phyloP scores from a whole-genome alignment of 2,329 filamentous ascomycete genomes.

The Ilyonectria sp. region DNA sequence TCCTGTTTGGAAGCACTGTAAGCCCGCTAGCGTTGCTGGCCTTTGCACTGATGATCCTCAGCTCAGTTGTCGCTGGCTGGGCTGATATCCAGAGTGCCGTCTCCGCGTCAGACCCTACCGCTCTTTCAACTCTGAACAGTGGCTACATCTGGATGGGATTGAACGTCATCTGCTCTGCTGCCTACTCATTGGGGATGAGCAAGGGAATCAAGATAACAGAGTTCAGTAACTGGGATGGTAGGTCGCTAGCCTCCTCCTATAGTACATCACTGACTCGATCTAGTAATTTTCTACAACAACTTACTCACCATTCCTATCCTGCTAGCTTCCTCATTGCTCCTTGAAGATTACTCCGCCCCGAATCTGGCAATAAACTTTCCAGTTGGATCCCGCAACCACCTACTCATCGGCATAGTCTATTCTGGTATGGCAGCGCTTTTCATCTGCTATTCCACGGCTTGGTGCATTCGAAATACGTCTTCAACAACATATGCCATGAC shows the following conservation, averaged over 20 bases:
- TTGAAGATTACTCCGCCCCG: constrained; percentile 91
- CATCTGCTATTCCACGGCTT: constrained; percentile 99
- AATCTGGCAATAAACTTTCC: constrained; percentile 95
- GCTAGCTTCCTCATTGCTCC: constrained; percentile 82
- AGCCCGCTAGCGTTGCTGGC: constrained; percentile 85
- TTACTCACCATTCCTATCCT: constrained; percentile 95
- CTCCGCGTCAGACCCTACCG: constrained; percentile 77
- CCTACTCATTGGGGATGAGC: constrained; percentile 92
- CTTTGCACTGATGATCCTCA: constrained; percentile 96
- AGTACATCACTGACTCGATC: constrained; percentile 48
- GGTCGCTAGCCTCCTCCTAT: constrained; percentile 58
- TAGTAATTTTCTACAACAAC: constrained; percentile 99
- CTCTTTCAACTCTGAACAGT: constrained; percentile 91
- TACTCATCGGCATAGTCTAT: constrained; percentile 92
- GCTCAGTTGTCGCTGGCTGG: constrained; percentile 95
- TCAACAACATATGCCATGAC: constrained; percentile 99
- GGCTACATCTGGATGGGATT: constrained; percentile 98
- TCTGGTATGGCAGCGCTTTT: constrained; percentile 95
- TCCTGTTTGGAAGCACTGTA: constrained; percentile 97
- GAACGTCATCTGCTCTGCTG: constrained; percentile 95
- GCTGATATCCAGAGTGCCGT: constrained; percentile 93
- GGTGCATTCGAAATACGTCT: constrained; percentile 97
- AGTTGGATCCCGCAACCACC: constrained; percentile 80
- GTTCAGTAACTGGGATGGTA: constrained; percentile 99
- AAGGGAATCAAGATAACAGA: constrained; percentile 99